Evolutionary conservation across 257 asterid species (phyloP).

Genomic region (Ajuga chamaepitys): DNA sequence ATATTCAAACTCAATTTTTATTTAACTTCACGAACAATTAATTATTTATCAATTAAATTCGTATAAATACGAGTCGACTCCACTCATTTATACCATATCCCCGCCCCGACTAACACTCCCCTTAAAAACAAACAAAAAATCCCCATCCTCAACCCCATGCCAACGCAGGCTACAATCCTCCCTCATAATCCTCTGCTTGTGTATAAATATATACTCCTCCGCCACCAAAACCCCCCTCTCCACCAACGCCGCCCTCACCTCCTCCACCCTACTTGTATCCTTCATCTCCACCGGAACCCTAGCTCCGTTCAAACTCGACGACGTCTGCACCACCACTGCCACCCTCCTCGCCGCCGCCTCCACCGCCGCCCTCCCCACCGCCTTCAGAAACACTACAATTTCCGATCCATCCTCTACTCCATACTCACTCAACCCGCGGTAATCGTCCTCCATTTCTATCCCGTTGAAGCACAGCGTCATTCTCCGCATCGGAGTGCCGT

Average conservation of each 20-base stretch:
- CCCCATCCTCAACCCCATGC: slow-evolving; percentile 69
- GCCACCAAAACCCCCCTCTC: slow-evolving; percentile 39
- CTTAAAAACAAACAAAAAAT: slow-evolving; percentile 54
- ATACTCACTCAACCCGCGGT: slow-evolving; percentile 31
- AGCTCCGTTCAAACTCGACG: slow-evolving; percentile 49
- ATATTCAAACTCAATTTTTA: no score
- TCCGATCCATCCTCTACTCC: slow-evolving; percentile 41
- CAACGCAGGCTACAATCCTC: slow-evolving; percentile 59
- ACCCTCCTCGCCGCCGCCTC: slow-evolving; percentile 43
- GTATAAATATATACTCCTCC: slow-evolving; percentile 74
- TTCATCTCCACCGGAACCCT: slow-evolving; percentile 48
- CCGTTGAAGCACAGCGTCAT: slow-evolving; percentile 50
- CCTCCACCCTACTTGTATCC: slow-evolving; percentile 40
- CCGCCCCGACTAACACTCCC: slow-evolving; percentile 43
- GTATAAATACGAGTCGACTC: no score
- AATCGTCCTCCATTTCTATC: slow-evolving; percentile 47
- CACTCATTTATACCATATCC: no score
- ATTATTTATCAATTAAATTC: no score
- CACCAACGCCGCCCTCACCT: slow-evolving; percentile 38
- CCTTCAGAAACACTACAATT: slow-evolving; percentile 37
- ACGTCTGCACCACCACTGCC: slow-evolving; percentile 43
- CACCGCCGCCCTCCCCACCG: slow-evolving; percentile 16
- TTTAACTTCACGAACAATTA: no score
- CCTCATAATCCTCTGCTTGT: slow-evolving; percentile 72
- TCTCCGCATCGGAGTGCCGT: slow-evolving; percentile 54